Conservation (phyloP, 192 early-diverging fungal genomes). For the Phlyctochytrium planicorne region DNA sequence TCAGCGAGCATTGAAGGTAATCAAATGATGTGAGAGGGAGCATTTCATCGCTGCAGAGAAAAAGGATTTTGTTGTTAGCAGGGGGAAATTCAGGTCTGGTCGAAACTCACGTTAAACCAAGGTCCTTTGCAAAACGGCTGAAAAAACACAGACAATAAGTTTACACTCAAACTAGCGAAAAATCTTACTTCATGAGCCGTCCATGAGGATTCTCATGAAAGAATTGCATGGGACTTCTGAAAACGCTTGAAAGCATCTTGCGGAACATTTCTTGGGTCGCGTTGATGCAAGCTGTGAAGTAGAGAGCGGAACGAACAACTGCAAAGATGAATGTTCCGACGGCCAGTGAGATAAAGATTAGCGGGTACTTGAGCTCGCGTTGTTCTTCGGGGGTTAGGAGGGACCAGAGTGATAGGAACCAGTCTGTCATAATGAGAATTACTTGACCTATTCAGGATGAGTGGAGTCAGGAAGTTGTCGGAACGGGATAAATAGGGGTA, state of each 20-base stretch:
- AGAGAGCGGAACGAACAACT: conserved; percentile 43
- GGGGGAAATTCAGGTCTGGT: neutral
- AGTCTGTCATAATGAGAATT: conserved; percentile 38
- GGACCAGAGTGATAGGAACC: conserved; percentile 59
- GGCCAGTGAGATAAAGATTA: conserved; percentile 40
- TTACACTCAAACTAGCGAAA: too few relatives aligned
- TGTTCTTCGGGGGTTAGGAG: conserved; percentile 32
- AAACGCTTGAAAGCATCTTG: conserved; percentile 41
- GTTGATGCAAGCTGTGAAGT: conserved; percentile 48
- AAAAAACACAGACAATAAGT: too few relatives aligned
- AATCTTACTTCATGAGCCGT: conserved; percentile 56
- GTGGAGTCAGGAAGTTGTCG: too few relatives aligned
- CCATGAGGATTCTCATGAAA: conserved; percentile 64
- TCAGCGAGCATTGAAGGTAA: conserved; percentile 55
- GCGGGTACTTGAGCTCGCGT: conserved; percentile 24
- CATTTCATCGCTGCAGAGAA: too few relatives aligned
- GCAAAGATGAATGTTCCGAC: conserved; percentile 45
- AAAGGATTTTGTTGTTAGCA: too few relatives aligned
- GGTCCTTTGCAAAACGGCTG: conserved; percentile 51
- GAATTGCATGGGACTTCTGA: conserved; percentile 52
- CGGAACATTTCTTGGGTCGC: conserved; percentile 30
- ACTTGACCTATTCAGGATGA: conserved; percentile 41
- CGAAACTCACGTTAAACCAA: conserved; percentile 55
- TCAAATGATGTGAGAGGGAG: conserved; percentile 50
- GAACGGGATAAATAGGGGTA: too few relatives aligned